Base-by-base conservation (phyloP, 2,329 filamentous ascomycete genomes). In the Phaeosphaeriaceae sp. region DNA sequence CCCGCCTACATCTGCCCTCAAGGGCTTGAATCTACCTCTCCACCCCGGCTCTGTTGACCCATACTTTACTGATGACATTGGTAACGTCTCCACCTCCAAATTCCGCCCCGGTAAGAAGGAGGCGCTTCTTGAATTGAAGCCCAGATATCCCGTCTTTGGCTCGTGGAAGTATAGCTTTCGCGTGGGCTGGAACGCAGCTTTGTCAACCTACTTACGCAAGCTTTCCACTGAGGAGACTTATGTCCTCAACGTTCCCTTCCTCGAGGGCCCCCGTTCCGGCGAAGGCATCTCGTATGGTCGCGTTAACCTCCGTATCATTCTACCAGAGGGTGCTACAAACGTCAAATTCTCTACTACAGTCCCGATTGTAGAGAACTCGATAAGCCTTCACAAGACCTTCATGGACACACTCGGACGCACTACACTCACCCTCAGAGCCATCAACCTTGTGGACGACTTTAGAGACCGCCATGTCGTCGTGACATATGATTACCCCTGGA, bases 151-250 rank as follows among this genome's bases (percentile, higher is more conserved):
- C n/a, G 74, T 99, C 18, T 99, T 97, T 66, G 94, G 94, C 52
- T 92, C 90, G 52, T 99, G 94, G 94, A 96, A 96, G 76, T 97
- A 97, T 76, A 94, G 90, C 59, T 99, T 97, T 80, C 90, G 89
- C 50, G 87, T 97, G 48, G 94, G 94, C 61, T 99, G 94, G 94
- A 95, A 97, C 77, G 87, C 89, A 43, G 86, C 96, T 60, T 81
- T 95, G 21, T 85, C 85, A 65, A 84, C 83, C 48, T 94, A 90
- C 72, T 72, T 99, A 59, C 87, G 90, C 64, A 81, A 79, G 63
- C 67, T 79, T 18, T 84, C 83, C 34, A 77, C 80, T 37, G 82
- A 81, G 20, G 85, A 90, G 51, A 83, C 85, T n/a, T 96, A 90
- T 67, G 82, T 96, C 8, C 82, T 99, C 52, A 95, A 90, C 68